Percentiles rank a stretch among this genome's conserved stretches.
Evolutionary conservation across 176 grass and related monocot species (phyloP).

Genomic region (Cenchrus americanus): DNA sequence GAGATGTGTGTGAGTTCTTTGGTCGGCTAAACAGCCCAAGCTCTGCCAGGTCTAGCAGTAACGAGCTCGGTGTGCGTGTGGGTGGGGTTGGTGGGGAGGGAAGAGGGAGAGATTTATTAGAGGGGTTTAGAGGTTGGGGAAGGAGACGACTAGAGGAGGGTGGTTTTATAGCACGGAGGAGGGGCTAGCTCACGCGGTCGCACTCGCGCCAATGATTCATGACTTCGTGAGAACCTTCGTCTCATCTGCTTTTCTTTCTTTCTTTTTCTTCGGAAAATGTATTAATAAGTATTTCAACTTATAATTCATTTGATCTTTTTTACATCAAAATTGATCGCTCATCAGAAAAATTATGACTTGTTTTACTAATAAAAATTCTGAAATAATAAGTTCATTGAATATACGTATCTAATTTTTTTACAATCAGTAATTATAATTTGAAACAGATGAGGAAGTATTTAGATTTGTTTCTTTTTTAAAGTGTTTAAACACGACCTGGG

Average conservation of each 20-base stretch:
- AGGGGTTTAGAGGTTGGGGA: slow-evolving; percentile 1
- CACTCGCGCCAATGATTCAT: background rate
- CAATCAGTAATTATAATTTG: too few species aligned
- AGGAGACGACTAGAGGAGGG: background rate
- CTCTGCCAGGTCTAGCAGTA: background rate
- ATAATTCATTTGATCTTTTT: too few species aligned
- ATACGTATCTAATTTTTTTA: too few species aligned
- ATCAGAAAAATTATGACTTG: too few species aligned
- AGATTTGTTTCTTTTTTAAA: too few species aligned
- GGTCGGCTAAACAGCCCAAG: background rate
- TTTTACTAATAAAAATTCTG: too few species aligned
- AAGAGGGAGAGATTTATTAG: background rate
- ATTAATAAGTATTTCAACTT: too few species aligned
- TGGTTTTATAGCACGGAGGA: slow-evolving; percentile 34
- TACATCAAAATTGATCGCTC: too few species aligned
- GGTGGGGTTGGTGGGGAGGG: slow-evolving; percentile 27
- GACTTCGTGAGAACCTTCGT: background rate
- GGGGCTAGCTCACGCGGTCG: background rate
- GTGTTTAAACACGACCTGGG: too few species aligned
- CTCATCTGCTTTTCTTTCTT: background rate
- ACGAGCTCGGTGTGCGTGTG: background rate
- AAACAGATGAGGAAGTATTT: too few species aligned
- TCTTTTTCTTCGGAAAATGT: too few species aligned
- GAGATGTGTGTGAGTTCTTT: background rate
- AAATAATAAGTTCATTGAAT: too few species aligned